Base-by-base conservation (phyloP, 2,329 filamentous ascomycete species). In the Trichoderma brevicompactum region DNA sequence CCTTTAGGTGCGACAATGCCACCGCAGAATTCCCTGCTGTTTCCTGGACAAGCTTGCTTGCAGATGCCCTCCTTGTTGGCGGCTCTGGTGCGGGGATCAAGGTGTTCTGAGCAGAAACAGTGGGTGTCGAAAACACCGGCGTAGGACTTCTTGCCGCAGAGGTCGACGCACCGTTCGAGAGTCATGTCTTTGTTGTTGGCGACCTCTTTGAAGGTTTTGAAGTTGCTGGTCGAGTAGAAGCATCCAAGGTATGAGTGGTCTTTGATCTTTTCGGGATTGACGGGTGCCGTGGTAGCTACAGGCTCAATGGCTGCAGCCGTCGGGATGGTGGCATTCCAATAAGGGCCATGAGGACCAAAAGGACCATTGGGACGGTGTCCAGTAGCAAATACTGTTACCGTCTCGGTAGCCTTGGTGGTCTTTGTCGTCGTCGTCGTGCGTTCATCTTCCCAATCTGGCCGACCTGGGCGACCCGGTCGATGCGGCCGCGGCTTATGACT, bases 61-160 rank as follows among this genome's bases (percentile, higher is more conserved):
- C 82, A 83, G 40, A 69, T 66, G 1, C 44, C 46, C 53, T 74
- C 72, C 49, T 71, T 71, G 2, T 66, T 58, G 1, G 77, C 68
- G 12, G 80, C 77, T 12, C 69, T 74, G n/a, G 81, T 79, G 50
- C 77, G 74, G 5, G 73, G 72, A 43, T 80, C 79, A 17, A 84
- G 73, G 1, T 60, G 65, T 12, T 78, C 73, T 40, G 81, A 80
- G 65, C 82, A 85, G 72, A 81, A 82, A 70, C 82, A 84, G 23
- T 72, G 73, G 10, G 73, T 78, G 34, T 75, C 72, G 28, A 75
- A 78, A 46, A 81, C 67, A 58, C 79, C 81, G 2, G 78, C 76
- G 64, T 79, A 82, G 17, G 72, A 76, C 43, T 66, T 69, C 1
- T 73, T 74, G 1, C 65, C 60, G 67, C 81, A 83, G 43, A 71